These are phyloP conservation scores for Amylocystis lapponica DNA, from an alignment of 768 basidiomycete genomes.

Conservation along the genomic window DNA sequence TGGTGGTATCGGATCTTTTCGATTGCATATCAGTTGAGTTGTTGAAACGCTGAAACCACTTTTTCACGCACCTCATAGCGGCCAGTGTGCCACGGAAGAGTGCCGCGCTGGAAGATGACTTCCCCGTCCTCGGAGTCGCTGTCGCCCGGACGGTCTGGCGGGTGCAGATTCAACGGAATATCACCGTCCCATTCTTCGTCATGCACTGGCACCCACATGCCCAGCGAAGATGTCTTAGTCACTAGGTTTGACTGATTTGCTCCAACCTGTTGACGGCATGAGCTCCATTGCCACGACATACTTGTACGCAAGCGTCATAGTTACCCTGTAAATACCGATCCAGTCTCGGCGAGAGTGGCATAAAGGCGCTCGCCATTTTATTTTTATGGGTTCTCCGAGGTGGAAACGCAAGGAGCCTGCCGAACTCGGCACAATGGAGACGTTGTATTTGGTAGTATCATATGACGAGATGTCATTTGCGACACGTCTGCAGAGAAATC, in stretches of 20 bases:
- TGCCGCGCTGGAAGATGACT: constrained; percentile 71
- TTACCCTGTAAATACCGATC: constrained; percentile 88
- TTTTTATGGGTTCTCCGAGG: constrained; percentile 82
- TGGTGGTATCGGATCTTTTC: constrained; percentile 84
- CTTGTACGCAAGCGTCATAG: constrained; percentile 12
- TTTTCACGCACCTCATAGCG: constrained; percentile 67
- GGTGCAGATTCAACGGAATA: constrained; percentile 46
- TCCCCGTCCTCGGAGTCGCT: constrained; percentile 51
- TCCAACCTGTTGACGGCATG: constrained; percentile 49
- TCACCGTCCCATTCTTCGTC: constrained; percentile 94
- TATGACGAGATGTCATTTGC: constrained; percentile 75
- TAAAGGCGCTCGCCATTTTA: constrained; percentile 83
- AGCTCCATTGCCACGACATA: too few relatives aligned
- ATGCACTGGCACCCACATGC: constrained; percentile 91
- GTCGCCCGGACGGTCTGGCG: constrained; percentile 28
- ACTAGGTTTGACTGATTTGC: constrained; percentile 81
- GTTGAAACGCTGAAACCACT: too few relatives aligned
- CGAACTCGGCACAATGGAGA: constrained; percentile 52
- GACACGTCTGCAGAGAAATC: constrained; percentile 50
- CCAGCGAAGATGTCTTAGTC: constrained; percentile 79
- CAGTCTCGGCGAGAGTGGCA: constrained; percentile 90
- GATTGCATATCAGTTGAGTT: not conserved
- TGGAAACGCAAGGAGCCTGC: constrained; percentile 63
- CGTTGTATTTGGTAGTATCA: constrained; percentile 74
- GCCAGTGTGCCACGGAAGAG: constrained; percentile 82